Evolutionary conservation across 805 yeast genomes (phyloP), one percentile per base, ranked within the genome.

Genomic region (Pichia heedii): DNA sequence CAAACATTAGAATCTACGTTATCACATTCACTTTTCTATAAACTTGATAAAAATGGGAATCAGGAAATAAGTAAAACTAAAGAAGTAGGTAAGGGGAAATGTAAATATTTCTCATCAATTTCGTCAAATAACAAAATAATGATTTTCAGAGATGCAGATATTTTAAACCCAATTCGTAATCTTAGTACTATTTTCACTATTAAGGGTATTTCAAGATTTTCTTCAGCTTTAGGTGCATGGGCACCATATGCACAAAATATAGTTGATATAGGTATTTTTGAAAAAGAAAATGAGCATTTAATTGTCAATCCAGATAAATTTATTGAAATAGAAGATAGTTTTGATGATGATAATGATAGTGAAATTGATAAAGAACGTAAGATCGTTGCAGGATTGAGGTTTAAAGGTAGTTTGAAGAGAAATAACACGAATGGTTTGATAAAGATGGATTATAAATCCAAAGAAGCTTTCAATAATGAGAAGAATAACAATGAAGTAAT

Each of bases 141-240:
- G 22, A 40, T 44, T 3, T 44, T 44, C 22, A n/a, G 34, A 24
- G 47, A 44, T 37, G n/a, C 36, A 5, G 47, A 44, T 40, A 33
- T 44, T 15, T 13, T 36, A 3, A 36, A n/a, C 16, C 75, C 65
- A 30, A 67, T 66, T 21, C 60, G 57, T 45, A 74, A 80, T 2
- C 56, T 82, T 33, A 75, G 74, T 34, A 66, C 81, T 0, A 73
- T 78, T 66, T 77, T 73, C 49, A 65, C 79, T 2, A 54, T 79
- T 13, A 70, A 74, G 44, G 88, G 89, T 3, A 71, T 70, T 20
- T 77, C 88, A 1, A 62, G 89, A 41, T 74, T 74, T 51, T 69
- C 81, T 1, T 65, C 73, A 24, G 70, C 88, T 10, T 54, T 81
- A 43, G 95, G 90, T 0, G 68, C 76, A 8, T 85, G 94, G 94